Evolutionary conservation across 192 early-diverging fungal genomes (phyloP), one percentile per base, ranked within the genome.

Genomic region (Chytriomyces sp.): DNA sequence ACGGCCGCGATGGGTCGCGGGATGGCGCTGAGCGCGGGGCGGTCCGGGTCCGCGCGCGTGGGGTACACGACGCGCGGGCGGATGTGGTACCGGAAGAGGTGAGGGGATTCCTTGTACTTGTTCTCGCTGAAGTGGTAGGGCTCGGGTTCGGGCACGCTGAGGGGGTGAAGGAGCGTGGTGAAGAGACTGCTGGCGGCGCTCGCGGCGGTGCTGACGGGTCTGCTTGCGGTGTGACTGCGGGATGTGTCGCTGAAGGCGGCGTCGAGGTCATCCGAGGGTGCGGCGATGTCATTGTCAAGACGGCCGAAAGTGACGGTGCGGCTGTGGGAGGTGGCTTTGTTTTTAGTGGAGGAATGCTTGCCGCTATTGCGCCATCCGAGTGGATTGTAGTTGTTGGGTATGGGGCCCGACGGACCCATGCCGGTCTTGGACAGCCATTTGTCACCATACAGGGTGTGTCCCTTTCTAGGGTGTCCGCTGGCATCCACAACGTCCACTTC

Each of bases 391-490:
- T 49, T 49, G 44, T 49, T 49, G 14, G 44, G 44, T n/a, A 49
- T 49, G 14, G 44, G 44, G 44, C 1, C 44, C 22, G 44, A n/a
- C 17, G 56, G 30, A 14, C 12, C 17, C 19, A 31, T 58, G 1
- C 31, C 30, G 33, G 28, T 61, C 36, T 61, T 61, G 10, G 30
- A 33, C 3, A 36, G 34, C 62, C 36, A 59, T 25, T 26, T 39
- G 37, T 70, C 68, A 12, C 10, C 68, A 19, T 31, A 70, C 7
- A 70, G 56, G 39, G 41, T 57, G 10, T 38, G 54, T 31, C 68
- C 68, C 39, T 59, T 70, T 8, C 14, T 8, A 14, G 68, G 68
- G n/a, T 70, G 68, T 14, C 68, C 68, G n/a, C 68, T 70, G 5
- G 56, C 57, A 31, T 70, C 68, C 1, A 10, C 68, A 5, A 55